Conservation (phyloP, 495 filamentous ascomycete genomes). For the Penicillium maclennaniae region DNA sequence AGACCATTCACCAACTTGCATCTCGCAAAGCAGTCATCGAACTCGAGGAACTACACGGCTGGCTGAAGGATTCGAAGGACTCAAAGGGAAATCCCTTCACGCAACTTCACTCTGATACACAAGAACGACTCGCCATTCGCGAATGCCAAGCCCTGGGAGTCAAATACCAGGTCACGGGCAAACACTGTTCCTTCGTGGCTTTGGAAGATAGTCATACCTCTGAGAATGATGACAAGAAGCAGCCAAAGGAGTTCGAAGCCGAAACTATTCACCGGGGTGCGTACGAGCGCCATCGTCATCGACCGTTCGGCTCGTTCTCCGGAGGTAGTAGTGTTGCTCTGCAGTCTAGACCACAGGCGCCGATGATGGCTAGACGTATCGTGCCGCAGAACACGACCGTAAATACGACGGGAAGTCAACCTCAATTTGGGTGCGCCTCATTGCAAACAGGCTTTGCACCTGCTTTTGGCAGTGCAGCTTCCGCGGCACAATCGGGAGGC, state of each 20-base stretch:
- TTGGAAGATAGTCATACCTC: conserved; percentile 39
- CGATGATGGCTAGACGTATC: too few relatives aligned
- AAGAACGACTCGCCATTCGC: conserved; percentile 52
- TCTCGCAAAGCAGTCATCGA: conserved; percentile 64
- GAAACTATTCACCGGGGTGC: not conserved
- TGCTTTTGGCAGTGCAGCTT: too few relatives aligned
- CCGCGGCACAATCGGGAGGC: too few relatives aligned
- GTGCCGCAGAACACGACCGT: too few relatives aligned
- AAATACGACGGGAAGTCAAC: too few relatives aligned
- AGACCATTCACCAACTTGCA: conserved; percentile 67
- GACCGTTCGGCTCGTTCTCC: too few relatives aligned
- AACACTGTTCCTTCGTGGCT: conserved; percentile 69
- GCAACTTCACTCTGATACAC: conserved; percentile 42
- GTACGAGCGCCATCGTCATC: too few relatives aligned
- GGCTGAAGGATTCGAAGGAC: conserved; percentile 53
- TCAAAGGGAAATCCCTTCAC: conserved; percentile 42
- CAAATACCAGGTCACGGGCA: conserved; percentile 60
- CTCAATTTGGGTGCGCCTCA: too few relatives aligned
- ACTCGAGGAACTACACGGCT: conserved; percentile 65
- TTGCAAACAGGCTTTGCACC: too few relatives aligned
- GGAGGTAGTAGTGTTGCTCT: too few relatives aligned
- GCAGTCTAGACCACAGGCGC: too few relatives aligned
- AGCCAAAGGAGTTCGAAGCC: not conserved
- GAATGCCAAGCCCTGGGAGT: conserved; percentile 63
- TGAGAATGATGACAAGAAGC: not conserved